phyloP scores from a whole-genome alignment of 306 rosid genomes.

The Malus asiatica region DNA sequence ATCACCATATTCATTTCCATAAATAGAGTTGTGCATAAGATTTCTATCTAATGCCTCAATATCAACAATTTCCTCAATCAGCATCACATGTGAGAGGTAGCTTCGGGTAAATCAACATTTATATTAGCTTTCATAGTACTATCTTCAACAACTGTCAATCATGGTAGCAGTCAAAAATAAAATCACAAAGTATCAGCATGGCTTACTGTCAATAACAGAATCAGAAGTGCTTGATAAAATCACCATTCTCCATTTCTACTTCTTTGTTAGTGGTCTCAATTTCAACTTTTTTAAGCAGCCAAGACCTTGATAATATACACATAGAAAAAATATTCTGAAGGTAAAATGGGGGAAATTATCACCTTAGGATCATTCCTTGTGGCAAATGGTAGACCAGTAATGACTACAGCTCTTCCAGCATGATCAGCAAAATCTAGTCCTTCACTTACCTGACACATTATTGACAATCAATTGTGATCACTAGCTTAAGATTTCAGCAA shows the following conservation, averaged over 20 bases:
- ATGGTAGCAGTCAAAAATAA: neutral
- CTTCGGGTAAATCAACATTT: neutral
- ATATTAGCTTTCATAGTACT: neutral
- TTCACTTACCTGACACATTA: constrained; percentile 75
- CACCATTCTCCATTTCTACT: neutral
- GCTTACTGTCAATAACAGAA: neutral
- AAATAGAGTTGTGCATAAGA: neutral
- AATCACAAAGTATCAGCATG: neutral
- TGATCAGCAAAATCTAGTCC: constrained; percentile 96
- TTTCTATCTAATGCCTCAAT: neutral
- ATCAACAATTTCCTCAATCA: neutral
- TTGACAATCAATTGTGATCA: constrained; percentile 9
- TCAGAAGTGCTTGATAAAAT: neutral
- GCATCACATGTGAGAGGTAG: neutral
- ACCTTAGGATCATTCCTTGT: constrained; percentile 83
- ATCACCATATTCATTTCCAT: neutral
- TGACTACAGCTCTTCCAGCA: constrained; percentile 90
- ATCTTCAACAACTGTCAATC: neutral
- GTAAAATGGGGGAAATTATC: constrained; percentile 7
- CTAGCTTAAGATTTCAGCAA: constrained; percentile 10
- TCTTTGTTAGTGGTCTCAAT: neutral
- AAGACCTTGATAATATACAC: constrained; percentile 6
- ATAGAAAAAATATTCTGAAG: constrained; percentile 4
- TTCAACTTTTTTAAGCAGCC: neutral
- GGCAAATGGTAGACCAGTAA: constrained; percentile 91